Percentiles rank a stretch among this genome's conserved stretches.
These are phyloP conservation scores for Chlorophyllum brunneum DNA, from an alignment of 768 basidiomycete species.

Conservation along the genomic window DNA sequence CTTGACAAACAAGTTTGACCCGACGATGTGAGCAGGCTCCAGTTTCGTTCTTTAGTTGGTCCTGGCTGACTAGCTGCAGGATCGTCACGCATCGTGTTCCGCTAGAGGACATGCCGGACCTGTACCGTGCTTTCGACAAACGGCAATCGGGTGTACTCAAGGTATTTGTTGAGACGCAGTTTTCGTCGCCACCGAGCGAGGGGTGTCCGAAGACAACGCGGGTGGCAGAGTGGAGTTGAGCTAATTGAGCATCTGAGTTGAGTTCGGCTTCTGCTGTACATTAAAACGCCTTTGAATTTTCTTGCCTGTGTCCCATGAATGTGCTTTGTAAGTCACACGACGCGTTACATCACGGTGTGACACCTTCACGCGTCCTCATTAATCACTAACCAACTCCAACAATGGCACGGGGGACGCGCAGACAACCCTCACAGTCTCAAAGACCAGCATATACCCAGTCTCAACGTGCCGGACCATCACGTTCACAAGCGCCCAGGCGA, in stretches of 20 bases:
- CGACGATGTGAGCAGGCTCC: slow-evolving; percentile 41
- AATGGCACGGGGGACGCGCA: slow-evolving; percentile 12
- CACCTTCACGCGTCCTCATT: slow-evolving; percentile 10
- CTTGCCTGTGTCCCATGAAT: too few relatives aligned
- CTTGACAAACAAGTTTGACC: slow-evolving; percentile 60
- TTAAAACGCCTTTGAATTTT: neutral
- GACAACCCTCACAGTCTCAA: slow-evolving; percentile 7
- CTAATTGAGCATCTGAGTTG: neutral
- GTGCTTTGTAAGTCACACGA: neutral
- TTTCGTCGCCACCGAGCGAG: slow-evolving; percentile 36
- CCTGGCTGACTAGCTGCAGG: slow-evolving; percentile 18
- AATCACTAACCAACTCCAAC: neutral
- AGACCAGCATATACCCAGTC: slow-evolving; percentile 2
- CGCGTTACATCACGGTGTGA: slow-evolving; percentile 10
- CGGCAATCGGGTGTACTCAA: slow-evolving; percentile 55
- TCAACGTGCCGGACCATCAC: slow-evolving; percentile 11
- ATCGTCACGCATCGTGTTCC: slow-evolving; percentile 56
- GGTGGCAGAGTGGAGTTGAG: slow-evolving; percentile 43
- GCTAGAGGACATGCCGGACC: slow-evolving; percentile 61
- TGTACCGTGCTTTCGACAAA: slow-evolving; percentile 64
- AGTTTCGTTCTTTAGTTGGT: neutral
- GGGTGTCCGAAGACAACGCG: slow-evolving; percentile 51
- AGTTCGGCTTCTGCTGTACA: too few relatives aligned
- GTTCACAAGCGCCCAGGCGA: slow-evolving; percentile 6
- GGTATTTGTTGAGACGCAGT: slow-evolving; percentile 72